Base-by-base conservation (phyloP, 2,329 filamentous ascomycete species). In the Trichoderma brevicompactum region DNA sequence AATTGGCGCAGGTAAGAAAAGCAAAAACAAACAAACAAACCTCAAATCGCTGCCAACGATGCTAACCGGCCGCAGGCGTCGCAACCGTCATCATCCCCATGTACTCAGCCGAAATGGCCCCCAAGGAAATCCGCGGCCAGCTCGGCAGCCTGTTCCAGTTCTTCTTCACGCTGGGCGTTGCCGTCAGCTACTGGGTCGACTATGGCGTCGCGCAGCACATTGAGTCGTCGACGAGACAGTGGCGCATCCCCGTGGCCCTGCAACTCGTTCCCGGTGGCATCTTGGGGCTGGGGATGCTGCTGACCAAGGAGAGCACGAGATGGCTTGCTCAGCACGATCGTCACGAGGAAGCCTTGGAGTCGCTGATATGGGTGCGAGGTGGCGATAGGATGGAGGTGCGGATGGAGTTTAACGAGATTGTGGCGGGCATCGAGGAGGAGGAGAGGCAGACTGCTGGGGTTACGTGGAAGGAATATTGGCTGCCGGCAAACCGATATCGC, bases 331-430 rank as follows among this genome's bases (percentile, higher is more conserved):
- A 80, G 68, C 79, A 77, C 41, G 81, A 80, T 1, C 74, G 77
- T 13, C 74, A 73, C 3, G 79, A 84, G 1, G 77, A 84, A 68
- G 82, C 81, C 2, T 73, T 80, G 64, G 73, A 80, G 60, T 80
- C 79, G 3, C 71, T 85, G n/a, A 76, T 79, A 19, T 84, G 82
- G 82, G 79, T 85, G 12, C 79, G 83, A 3, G 82, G 81, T 4
- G 82, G 80, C 2, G 76, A 79, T 53, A 49, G 69, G 12, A 72
- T 70, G 2, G 12, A 52, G 36, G 62, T 69, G 38, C 63, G 59
- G 44, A 59, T 46, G 41, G 50, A 64, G 66, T 79, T 79, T 68
- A 72, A 74, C 3, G 78, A 81, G 68, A 81, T 81, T 40, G 63
- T 83, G 3, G 74, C 76, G 1, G 80, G 80, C 13, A 79, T 85